Base-by-base conservation (phyloP, 805 yeast species). In the Henningerozyma blattae region DNA sequence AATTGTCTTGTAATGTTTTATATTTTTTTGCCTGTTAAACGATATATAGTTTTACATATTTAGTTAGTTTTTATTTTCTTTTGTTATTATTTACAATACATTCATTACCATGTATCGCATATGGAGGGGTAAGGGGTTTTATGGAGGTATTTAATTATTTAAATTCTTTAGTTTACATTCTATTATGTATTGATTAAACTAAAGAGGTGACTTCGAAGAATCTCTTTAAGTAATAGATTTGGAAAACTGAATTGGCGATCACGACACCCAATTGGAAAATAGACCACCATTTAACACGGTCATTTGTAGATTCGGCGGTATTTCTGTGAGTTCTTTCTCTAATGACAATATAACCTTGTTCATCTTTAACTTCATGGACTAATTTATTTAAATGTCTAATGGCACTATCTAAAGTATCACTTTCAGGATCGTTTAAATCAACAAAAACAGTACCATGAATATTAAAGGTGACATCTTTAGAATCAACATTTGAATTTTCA, bases 241-340 rank as follows among this genome's bases (percentile, higher is more conserved):
- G 98, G 74, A 91, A 91, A 36, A 87, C 47, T 18, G 95, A 83
- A 65, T 86, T 91, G 41, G 70, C 72, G 14, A 79, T 80, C 30
- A 89, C 96, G 36, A 91, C 87, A 34, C 77, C 49, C 43, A 91
- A 66, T 65, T 89, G 98, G 69, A 87, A 80, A 22, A 84, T 68
- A 18, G 95, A 83, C 98, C 98, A 89, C 84, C 94, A 91, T 61
- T 89, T 89, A 44, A 89, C 97, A 51, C 98, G 76, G 35, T 91
- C 79, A 61, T 89, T 89, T 30, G 98, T 89, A 17, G 94, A 82
- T 63, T 89, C 98, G 5, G 98, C 97, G 8, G 98, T 89, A 64
- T 89, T 91, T 72, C 98, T 81, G 60, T 89, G 98, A 13, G 93
- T 82, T 65, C 96, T 80, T 63, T 89, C 98, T 62, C 98, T 77